Evolutionary conservation across 768 basidiomycete species (phyloP).

Genomic region (Amanita polypyramis): DNA sequence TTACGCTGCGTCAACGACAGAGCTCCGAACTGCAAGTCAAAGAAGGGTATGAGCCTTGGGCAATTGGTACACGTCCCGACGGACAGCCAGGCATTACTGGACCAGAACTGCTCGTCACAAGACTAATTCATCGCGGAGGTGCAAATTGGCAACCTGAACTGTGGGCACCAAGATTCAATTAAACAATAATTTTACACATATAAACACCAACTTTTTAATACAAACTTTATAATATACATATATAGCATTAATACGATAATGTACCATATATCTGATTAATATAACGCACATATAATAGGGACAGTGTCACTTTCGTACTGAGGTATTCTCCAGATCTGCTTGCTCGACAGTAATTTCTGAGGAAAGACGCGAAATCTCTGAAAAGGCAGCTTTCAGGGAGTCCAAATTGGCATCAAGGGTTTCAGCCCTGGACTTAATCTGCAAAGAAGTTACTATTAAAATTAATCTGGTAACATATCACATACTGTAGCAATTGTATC

Average conservation of each 20-base stretch:
- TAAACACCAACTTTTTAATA: not conserved
- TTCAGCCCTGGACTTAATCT: slow-evolving; percentile 89
- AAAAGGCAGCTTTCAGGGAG: slow-evolving; percentile 68
- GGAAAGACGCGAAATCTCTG: slow-evolving; percentile 74
- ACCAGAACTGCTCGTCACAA: slow-evolving; percentile 26
- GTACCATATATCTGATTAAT: not conserved
- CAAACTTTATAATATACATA: too few species aligned
- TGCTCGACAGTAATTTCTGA: slow-evolving; percentile 52
- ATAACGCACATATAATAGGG: not conserved
- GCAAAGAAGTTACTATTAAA: slow-evolving; percentile 1
- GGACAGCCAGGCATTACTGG: slow-evolving; percentile 14
- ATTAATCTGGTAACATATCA: not conserved
- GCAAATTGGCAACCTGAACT: slow-evolving; percentile 33
- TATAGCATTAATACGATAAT: not conserved
- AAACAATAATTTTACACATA: not conserved
- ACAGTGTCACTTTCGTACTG: not conserved
- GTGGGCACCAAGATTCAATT: slow-evolving; percentile 18
- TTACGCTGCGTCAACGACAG: slow-evolving; percentile 11
- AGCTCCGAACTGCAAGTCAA: slow-evolving; percentile 19
- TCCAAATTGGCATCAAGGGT: slow-evolving; percentile 80
- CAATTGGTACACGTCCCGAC: slow-evolving; percentile 16
- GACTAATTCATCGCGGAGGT: slow-evolving; percentile 28
- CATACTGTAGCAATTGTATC: slow-evolving; percentile 82
- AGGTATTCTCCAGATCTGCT: not conserved
- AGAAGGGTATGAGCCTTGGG: slow-evolving; percentile 28